A percentile compares a stretch with the other conserved stretches of the same genome.
These are phyloP conservation scores for Coleophoma cylindrospora DNA, from an alignment of 2,329 filamentous ascomycete species.

Conservation along the genomic window DNA sequence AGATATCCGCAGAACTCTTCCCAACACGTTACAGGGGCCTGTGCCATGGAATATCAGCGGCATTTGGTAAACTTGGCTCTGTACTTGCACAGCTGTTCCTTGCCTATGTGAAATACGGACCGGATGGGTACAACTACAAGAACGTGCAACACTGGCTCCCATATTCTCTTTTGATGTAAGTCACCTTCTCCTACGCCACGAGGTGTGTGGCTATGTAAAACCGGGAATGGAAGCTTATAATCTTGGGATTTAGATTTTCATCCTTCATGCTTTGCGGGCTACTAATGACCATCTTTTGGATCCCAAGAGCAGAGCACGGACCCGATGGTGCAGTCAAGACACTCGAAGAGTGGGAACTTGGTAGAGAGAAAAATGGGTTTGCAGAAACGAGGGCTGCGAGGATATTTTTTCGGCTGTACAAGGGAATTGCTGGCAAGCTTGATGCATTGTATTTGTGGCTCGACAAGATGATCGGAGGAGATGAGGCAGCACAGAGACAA, in stretches of 20 bases:
- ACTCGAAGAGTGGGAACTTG: conserved; percentile 14
- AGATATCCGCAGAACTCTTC: conserved; percentile 54
- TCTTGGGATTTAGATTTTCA: conserved; percentile 7
- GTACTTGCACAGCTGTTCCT: conserved; percentile 27
- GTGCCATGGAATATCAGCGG: conserved; percentile 57
- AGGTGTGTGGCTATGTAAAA: too few species aligned
- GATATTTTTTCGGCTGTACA: conserved; percentile 5
- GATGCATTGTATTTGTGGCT: conserved; percentile 6
- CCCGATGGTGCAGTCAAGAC: conserved; percentile 10
- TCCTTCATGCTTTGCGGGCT: conserved; percentile 17
- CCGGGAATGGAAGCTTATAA: too few species aligned
- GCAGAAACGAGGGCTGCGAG: conserved; percentile 4
- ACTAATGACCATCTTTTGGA: conserved; percentile 10
- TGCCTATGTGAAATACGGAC: conserved; percentile 1
- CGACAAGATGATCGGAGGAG: conserved; percentile 9
- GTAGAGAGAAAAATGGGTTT: conserved; percentile 10
- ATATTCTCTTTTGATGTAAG: neutral
- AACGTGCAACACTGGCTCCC: neutral
- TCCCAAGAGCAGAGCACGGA: conserved; percentile 11
- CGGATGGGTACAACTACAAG: neutral
- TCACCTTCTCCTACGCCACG: too few species aligned
- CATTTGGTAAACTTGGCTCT: conserved; percentile 53
- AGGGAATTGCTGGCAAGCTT: neutral
- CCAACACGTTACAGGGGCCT: conserved; percentile 58
- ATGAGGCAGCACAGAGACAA: conserved; percentile 5